A percentile compares a stretch with the other conserved stretches of the same genome.
phyloP scores from a whole-genome alignment of 805 yeast species.

The Candida tammaniensis region DNA sequence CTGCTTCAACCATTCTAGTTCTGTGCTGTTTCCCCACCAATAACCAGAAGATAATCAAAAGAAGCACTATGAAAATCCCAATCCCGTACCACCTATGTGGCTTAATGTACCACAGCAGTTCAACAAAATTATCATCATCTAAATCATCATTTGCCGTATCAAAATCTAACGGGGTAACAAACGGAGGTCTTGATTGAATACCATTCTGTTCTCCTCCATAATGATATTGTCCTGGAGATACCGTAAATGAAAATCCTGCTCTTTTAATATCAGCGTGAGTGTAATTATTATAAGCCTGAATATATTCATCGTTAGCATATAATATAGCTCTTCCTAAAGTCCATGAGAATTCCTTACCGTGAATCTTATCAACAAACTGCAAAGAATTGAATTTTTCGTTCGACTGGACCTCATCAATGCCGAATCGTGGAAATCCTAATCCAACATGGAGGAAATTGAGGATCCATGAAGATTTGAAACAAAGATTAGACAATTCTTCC shows the following conservation, averaged over 20 bases:
- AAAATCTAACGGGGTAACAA: constrained; percentile 28
- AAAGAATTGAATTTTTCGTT: constrained; percentile 31
- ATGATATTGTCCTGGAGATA: constrained; percentile 45
- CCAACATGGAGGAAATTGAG: constrained; percentile 58
- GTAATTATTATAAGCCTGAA: constrained; percentile 37
- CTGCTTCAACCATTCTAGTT: constrained; percentile 9
- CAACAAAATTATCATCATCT: constrained; percentile 21
- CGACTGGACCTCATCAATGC: constrained; percentile 32
- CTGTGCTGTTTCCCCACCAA: constrained; percentile 32
- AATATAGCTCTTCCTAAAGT: constrained; percentile 60
- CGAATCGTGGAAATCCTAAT: constrained; percentile 54
- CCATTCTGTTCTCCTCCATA: constrained; percentile 54
- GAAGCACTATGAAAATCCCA: constrained; percentile 24
- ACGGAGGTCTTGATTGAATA: constrained; percentile 40
- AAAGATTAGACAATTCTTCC: constrained; percentile 49
- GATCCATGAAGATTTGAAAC: constrained; percentile 63
- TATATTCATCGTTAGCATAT: constrained; percentile 56
- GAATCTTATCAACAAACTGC: constrained; percentile 41
- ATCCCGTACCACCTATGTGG: constrained; percentile 44
- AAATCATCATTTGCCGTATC: constrained; percentile 26
- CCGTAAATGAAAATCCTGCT: constrained; percentile 50
- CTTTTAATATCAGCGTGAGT: constrained; percentile 16
- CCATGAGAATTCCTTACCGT: constrained; percentile 50
- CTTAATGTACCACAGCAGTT: constrained; percentile 42
- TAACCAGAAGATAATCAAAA: constrained; percentile 25